A percentile compares a stretch with the other conserved stretches of the same genome.
phyloP scores from a whole-genome alignment of 169 alveolate genomes.

The Babesia gibsoni region DNA sequence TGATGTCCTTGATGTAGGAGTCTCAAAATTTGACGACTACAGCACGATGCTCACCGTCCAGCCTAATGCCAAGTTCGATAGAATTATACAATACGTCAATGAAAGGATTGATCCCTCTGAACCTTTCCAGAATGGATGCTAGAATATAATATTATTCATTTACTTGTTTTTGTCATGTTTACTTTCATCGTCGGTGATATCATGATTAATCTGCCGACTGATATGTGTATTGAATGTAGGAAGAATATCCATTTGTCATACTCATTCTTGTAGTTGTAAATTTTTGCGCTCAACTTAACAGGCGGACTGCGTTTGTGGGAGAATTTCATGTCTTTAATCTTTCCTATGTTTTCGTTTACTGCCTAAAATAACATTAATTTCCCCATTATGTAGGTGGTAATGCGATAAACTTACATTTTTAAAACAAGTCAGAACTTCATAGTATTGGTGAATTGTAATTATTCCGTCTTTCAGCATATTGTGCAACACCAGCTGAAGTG shows the following conservation, averaged over 20 bases:
- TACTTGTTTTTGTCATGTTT: not conserved
- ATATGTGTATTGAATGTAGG: constrained; percentile 7
- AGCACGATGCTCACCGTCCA: constrained; percentile 33
- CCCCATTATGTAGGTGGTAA: not conserved
- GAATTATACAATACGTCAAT: constrained; percentile 21
- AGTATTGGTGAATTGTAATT: constrained; percentile 17
- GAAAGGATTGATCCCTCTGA: too few relatives aligned
- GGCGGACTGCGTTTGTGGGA: constrained; percentile 22
- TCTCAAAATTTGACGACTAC: constrained; percentile 55
- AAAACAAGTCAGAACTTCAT: constrained; percentile 12
- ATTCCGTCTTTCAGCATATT: constrained; percentile 2
- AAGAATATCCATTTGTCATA: constrained; percentile 5
- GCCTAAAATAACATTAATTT: constrained; percentile 3
- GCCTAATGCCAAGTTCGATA: constrained; percentile 25
- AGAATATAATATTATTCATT: too few relatives aligned
- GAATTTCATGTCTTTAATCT: constrained; percentile 19
- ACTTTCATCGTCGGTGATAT: constrained; percentile 26
- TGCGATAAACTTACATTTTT: not conserved
- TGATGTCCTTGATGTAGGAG: not conserved
- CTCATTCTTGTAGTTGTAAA: constrained; percentile 40
- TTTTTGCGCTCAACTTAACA: constrained; percentile 14
- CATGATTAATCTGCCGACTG: constrained; percentile 19
- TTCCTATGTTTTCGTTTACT: constrained; percentile 3
- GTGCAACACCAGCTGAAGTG: constrained; percentile 31
- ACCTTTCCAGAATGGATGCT: too few relatives aligned